Evolutionary conservation across 2,329 filamentous ascomycete species (phyloP).

Genomic region (Aureobasidium sp.): DNA sequence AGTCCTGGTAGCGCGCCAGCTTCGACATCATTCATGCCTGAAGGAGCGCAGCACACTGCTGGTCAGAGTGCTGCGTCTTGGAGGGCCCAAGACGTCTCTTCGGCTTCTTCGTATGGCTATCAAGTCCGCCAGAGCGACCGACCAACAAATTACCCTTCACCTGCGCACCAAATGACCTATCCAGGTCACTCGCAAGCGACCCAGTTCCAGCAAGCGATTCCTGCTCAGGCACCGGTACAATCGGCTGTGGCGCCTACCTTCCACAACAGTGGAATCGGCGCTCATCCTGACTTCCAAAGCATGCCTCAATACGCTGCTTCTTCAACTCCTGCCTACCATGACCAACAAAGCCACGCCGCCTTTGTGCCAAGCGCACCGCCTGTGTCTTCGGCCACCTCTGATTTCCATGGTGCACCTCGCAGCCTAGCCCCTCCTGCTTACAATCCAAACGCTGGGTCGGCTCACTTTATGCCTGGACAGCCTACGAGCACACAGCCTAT

Average conservation of each 20-base stretch:
- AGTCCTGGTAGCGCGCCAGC: not conserved
- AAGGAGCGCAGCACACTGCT: not conserved
- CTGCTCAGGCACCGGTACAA: not conserved
- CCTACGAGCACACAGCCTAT: not conserved
- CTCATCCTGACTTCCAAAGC: conserved; percentile 10
- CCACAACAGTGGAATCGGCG: not conserved
- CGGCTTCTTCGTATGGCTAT: conserved; percentile 2
- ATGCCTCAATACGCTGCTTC: conserved; percentile 12
- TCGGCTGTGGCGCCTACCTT: not conserved
- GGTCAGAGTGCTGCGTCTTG: conserved; percentile 5
- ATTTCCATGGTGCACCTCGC: conserved; percentile 1
- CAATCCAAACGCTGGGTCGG: not conserved
- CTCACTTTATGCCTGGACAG: conserved; percentile 13
- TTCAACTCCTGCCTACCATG: not conserved
- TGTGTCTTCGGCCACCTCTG: not conserved
- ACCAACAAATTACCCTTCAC: not conserved
- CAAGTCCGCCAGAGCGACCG: conserved; percentile 7
- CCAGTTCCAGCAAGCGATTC: conserved; percentile 10
- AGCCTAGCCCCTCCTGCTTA: conserved; percentile 11
- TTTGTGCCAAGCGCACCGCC: not conserved
- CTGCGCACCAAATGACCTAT: conserved; percentile 6
- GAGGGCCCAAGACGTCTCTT: conserved; percentile 1
- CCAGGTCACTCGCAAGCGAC: conserved; percentile 6
- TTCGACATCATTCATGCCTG: not conserved
- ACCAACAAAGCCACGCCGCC: not conserved